Evolutionary conservation across 2,329 filamentous ascomycete species (phyloP).

Genomic region (Penicillium sp.): DNA sequence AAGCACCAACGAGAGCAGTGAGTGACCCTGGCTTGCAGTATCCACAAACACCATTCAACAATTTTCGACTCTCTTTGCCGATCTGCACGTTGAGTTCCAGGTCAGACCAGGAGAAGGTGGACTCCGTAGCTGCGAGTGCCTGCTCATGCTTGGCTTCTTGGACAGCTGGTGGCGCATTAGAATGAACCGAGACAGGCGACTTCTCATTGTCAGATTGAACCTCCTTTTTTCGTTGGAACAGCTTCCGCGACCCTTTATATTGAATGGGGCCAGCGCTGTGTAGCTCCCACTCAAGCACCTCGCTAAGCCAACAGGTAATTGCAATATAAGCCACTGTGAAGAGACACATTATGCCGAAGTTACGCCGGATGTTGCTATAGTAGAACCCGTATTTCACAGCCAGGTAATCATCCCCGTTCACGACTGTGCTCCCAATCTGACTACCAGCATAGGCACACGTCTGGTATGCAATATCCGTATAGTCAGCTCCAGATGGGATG

Average conservation of each 20-base stretch:
- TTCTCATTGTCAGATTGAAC: constrained; percentile 25
- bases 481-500: constrained; percentile 53
- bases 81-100: constrained; percentile 65
- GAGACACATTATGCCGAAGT: constrained; percentile 70
- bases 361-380: constrained; percentile 60
- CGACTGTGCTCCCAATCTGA: constrained; percentile 46
- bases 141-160: constrained; percentile 26
- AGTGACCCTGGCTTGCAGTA: constrained; percentile 72
- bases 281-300: constrained; percentile 58
- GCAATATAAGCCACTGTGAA: constrained; percentile 67
- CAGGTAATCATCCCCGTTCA: constrained; percentile 54
- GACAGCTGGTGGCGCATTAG: constrained; percentile 19
- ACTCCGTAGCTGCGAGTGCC: constrained; percentile 51
- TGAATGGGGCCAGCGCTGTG: constrained; percentile 60
- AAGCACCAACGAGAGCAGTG: constrained; percentile 73
- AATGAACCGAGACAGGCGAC: constrained; percentile 25
- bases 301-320: constrained; percentile 64
- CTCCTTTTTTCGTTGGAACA: constrained; percentile 8
- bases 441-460: constrained; percentile 57
- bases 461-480: constrained; percentile 51
- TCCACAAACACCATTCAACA: constrained; percentile 64
- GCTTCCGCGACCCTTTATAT: constrained; percentile 58
- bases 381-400: constrained; percentile 49
- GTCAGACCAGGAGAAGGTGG: constrained; percentile 64
- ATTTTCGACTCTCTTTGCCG: constrained; percentile 52